phyloP scores from a whole-genome alignment of 805 yeast species.

The Sporopachydermia quercuum region DNA sequence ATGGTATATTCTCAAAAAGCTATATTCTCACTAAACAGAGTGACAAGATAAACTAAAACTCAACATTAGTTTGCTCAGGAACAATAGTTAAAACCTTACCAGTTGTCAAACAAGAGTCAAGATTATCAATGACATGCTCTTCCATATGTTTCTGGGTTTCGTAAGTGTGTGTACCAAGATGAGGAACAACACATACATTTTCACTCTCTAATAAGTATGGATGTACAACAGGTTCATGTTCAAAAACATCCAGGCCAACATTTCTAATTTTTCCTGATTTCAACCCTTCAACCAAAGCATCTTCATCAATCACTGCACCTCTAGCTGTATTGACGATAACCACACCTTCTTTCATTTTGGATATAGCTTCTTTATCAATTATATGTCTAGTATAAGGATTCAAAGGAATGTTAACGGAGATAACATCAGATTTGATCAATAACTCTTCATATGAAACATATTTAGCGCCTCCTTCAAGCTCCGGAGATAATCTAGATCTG shows the following conservation, averaged over 20 bases:
- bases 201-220: slow-evolving; percentile 24
- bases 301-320: slow-evolving; percentile 69
- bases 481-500: slow-evolving; percentile 41
- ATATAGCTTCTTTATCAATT: slow-evolving; percentile 42
- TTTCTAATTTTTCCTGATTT: slow-evolving; percentile 50
- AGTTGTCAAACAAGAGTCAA: slow-evolving; percentile 30
- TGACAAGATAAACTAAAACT: too few species aligned
- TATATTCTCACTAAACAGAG: too few species aligned
- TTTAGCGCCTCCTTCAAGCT: slow-evolving; percentile 52
- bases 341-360: slow-evolving; percentile 66
- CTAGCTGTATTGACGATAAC: slow-evolving; percentile 75
- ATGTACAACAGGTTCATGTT: slow-evolving; percentile 43
- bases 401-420: slow-evolving; percentile 67
- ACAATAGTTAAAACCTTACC: slow-evolving; percentile 54
- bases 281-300: slow-evolving; percentile 38
- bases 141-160: slow-evolving; percentile 41
- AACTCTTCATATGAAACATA: slow-evolving; percentile 63
- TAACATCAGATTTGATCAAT: slow-evolving; percentile 45
- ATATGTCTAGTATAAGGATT: slow-evolving; percentile 58
- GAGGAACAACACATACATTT: slow-evolving; percentile 38
- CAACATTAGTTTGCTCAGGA: slow-evolving; percentile 60
- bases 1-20: too few species aligned
- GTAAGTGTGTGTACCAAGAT: slow-evolving; percentile 26
- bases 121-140: slow-evolving; percentile 48
- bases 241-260: slow-evolving; percentile 66